These are phyloP conservation scores for Otatea glauca DNA, from an alignment of 176 grass and related monocot species.

Conservation along the genomic window DNA sequence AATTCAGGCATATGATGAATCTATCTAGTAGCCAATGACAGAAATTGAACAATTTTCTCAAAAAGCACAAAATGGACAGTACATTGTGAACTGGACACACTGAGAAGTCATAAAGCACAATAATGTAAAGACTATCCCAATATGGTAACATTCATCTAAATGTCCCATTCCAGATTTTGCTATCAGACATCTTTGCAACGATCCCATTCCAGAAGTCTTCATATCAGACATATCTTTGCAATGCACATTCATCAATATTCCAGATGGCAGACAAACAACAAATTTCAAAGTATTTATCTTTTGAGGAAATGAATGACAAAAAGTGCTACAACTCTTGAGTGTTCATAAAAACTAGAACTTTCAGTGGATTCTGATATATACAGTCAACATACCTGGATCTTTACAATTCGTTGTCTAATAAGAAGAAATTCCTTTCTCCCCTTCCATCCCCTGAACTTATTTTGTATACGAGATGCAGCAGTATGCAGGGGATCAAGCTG, in stretches of 20 bases:
- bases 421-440: slow-evolving; percentile 73
- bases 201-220: neutral
- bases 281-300: neutral
- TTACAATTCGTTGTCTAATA: slow-evolving; percentile 65
- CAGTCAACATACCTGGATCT: slow-evolving; percentile 73
- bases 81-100: neutral
- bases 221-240: neutral
- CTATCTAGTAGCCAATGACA: neutral
- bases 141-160: neutral
- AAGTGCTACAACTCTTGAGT: slow-evolving; percentile 3
- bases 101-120: slow-evolving; percentile 9
- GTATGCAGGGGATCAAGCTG: slow-evolving; percentile 61
- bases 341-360: neutral
- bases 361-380: neutral
- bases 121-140: slow-evolving; percentile 5
- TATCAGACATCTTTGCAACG: neutral
- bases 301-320: slow-evolving; percentile 3
- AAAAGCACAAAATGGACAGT: neutral
- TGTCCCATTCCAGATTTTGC: neutral
- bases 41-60: neutral
- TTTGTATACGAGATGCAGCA: slow-evolving; percentile 77
- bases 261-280: neutral
- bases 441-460: slow-evolving; percentile 89
- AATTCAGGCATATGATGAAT: slow-evolving; percentile 11
- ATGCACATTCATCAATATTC: slow-evolving; percentile 35